Conservation (phyloP, 1,284 basidiomycete genomes). For the Ceratobasidium sp. region DNA sequence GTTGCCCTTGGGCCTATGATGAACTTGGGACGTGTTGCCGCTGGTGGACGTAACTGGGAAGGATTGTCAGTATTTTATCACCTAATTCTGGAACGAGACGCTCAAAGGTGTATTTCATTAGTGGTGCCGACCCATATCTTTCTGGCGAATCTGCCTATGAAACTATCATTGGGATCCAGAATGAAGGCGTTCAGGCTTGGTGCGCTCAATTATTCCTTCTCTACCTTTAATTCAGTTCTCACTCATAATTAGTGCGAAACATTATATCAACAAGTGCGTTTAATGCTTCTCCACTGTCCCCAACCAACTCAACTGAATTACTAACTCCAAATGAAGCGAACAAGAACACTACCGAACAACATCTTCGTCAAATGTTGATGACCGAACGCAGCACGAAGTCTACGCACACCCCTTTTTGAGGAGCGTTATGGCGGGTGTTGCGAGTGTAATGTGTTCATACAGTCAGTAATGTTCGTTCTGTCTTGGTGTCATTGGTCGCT, state of each 20-base stretch:
- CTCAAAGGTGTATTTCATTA: background rate
- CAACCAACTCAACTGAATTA: background rate
- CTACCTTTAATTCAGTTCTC: background rate
- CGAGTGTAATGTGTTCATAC: constrained; percentile 84
- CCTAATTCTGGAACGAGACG: background rate
- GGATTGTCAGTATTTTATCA: constrained; percentile 33
- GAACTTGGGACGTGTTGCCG: constrained; percentile 46
- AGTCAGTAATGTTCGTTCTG: constrained; percentile 51
- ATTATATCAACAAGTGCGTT: constrained; percentile 51
- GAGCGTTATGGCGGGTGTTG: constrained; percentile 80
- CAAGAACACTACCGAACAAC: constrained; percentile 49
- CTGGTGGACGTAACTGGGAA: constrained; percentile 49
- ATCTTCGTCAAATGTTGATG: constrained; percentile 49
- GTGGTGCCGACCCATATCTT: constrained; percentile 50
- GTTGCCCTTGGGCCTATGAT: constrained; percentile 47
- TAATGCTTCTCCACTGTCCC: no score
- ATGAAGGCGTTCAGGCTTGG: constrained; percentile 50
- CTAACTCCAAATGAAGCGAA: constrained; percentile 44
- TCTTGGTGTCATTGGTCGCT: background rate
- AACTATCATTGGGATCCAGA: constrained; percentile 51
- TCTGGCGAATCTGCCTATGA: constrained; percentile 51
- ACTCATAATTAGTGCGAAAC: constrained; percentile 49
- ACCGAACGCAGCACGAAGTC: constrained; percentile 69
- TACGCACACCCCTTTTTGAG: constrained; percentile 80
- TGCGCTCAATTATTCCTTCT: background rate